A percentile compares a stretch with the other conserved stretches of the same genome.
These are phyloP conservation scores for Yamadazyma diddensiae DNA, from an alignment of 1,139 yeast species.

Conservation along the genomic window DNA sequence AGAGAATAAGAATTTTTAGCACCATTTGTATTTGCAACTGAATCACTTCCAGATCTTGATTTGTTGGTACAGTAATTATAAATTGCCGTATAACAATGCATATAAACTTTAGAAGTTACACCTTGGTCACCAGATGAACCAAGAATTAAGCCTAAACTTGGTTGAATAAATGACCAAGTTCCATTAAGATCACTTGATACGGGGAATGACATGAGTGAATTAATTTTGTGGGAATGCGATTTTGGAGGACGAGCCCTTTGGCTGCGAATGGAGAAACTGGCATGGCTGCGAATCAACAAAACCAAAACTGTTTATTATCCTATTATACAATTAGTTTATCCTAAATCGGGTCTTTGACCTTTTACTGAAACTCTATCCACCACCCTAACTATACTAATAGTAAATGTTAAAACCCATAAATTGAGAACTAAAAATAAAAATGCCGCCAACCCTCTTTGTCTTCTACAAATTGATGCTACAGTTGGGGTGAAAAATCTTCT, in stretches of 20 bases:
- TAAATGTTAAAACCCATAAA: constrained; percentile 83
- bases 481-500: constrained; percentile 20
- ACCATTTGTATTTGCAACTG: constrained; percentile 6
- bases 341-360: constrained; percentile 11
- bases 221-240: too few species aligned
- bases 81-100: constrained; percentile 77
- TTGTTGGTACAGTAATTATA: constrained; percentile 92
- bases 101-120: constrained; percentile 69
- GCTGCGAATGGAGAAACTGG: too few species aligned
- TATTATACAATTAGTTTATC: not conserved
- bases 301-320: not conserved
- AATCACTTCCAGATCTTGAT: constrained; percentile 41
- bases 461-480: constrained; percentile 58
- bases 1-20: constrained; percentile 42
- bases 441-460: constrained; percentile 77
- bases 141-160: constrained; percentile 65
- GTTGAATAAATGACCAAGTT: constrained; percentile 76
- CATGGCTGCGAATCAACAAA: not conserved
- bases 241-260: too few species aligned
- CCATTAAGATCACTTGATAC: constrained; percentile 55
- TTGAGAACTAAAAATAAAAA: constrained; percentile 72
- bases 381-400: constrained; percentile 78
- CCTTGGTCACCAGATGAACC: constrained; percentile 67
- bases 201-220: constrained; percentile 25
- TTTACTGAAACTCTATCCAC: constrained; percentile 48